Evolutionary conservation across 352 stramenopile genomes (phyloP), one percentile per base, ranked within the genome.

Genomic region (Pythium inflatum): DNA sequence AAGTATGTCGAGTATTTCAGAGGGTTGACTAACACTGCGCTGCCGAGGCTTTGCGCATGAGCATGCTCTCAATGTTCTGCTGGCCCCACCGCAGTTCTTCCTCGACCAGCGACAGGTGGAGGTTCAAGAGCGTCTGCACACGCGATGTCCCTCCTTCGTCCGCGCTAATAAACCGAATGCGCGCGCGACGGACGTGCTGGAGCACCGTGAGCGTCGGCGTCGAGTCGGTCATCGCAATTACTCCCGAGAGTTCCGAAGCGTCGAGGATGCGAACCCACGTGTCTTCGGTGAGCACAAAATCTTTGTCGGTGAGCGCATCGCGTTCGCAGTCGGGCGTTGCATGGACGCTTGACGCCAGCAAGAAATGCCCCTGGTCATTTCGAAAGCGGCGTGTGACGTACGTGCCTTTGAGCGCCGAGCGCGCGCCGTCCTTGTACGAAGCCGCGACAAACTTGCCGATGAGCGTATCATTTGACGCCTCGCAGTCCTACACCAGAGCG

Each of bases 241-340:
- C 30, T 5, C 41, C 28, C 27, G 31, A 27, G 25, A 64, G 41
- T 9, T 54, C 43, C 5, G 27, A 18, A 6, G 57, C 41, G 30
- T 64, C 57, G 9, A 64, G 41, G n/a, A 55, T 55, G 8, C 57
- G 57, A 2, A 64, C 16, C 57, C 57, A 64, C 27, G 38, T 54
- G 13, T 64, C 57, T 13, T 64, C 57, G 5, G 41, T 53, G n/a
- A 64, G n/a, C 14, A 43, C 6, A 41, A 55, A 64, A 43, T 46
- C 36, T 45, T 58, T 28, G 13, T 60, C 43, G 2, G 43, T 20
- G 43, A 31, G 18, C 43, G 30, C 5, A 8, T 4, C 43, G 13
- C 22, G 8, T 24, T 12, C 16, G 5, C 9, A 46, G 5, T 59
- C 51, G 18, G 34, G 36, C 1, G 38, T 24, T 18, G 57, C 57